Base-by-base conservation (phyloP, 2,329 filamentous ascomycete genomes). In the Bipolaris sorokiniana region DNA sequence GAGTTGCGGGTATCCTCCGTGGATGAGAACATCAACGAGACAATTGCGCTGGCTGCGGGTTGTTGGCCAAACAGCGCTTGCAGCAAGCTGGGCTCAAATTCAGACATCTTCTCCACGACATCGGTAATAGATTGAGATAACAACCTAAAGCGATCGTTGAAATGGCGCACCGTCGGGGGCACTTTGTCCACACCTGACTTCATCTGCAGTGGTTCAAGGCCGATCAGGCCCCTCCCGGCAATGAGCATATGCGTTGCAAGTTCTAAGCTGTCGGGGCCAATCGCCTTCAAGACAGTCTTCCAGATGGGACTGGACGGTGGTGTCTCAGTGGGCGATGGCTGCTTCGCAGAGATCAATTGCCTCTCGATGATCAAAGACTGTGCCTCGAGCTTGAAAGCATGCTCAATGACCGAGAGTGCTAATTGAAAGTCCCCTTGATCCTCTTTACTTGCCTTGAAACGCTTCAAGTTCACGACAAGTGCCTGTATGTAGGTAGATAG, bases 11-110 rank as follows among this genome's bases (percentile, higher is more conserved):
- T 88, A 56, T 88, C 84, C 54, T 90, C 82, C 64, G 96, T 89
- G 15, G 91, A 90, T 41, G 92, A 92, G 54, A 97, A 87, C 6
- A 97, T 85, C 16, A 91, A 84, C 4, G 89, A 88, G 44, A 97
- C 86, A 40, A 97, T 83, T 36, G 90, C 86, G 63, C 88, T 87
- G 58, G 91, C 89, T 6, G 88, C 88, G 40, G 86, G 80, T 18
- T 85, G 83, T 55, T 89, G 86, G 50, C 85, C 81, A 67, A 91
- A 91, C 10, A 98, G 78, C 22, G 84, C 80, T 55, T 87, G 84
- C 38, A 98, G 80, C 56, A 94, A 86, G 3, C 83, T 78, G 0
- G 86, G 82, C 18, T 85, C 83, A 68, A 97, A 93, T 59, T 93
- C 90, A 34, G 89, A 89, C 41, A 99, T 79, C 10, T 90, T 85